Percentiles rank a stretch among this genome's conserved stretches.
phyloP scores from a whole-genome alignment of 352 stramenopile species.

The Globisporangium echinulatum region DNA sequence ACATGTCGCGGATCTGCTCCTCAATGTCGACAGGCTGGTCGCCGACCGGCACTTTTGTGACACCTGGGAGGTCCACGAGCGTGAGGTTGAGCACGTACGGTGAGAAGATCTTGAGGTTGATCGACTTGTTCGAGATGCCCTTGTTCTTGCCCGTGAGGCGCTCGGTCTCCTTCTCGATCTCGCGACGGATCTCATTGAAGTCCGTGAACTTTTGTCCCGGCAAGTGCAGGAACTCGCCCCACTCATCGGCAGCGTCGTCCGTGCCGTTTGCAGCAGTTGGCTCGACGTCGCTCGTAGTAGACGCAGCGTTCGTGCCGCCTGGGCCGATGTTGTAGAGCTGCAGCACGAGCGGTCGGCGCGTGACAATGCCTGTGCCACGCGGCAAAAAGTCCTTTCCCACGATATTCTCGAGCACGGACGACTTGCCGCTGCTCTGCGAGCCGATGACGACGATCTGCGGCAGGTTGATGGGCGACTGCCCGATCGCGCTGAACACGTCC shows the following conservation, averaged over 20 bases:
- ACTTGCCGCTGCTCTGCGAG: slow-evolving; percentile 96
- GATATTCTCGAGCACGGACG: slow-evolving; percentile 94
- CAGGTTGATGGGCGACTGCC: slow-evolving; percentile 93
- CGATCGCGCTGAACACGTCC: slow-evolving; percentile 97
- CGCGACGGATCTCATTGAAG: slow-evolving; percentile 95
- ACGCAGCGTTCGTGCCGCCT: slow-evolving; percentile 4
- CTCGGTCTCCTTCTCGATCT: slow-evolving; percentile 98
- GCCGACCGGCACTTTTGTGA: slow-evolving; percentile 97
- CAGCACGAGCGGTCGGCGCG: slow-evolving; percentile 95
- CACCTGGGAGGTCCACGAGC: slow-evolving; percentile 98
- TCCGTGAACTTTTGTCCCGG: slow-evolving; percentile 94
- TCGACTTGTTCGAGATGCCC: slow-evolving; percentile 97
- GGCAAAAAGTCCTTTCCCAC: slow-evolving; percentile 95
- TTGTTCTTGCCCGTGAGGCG: slow-evolving; percentile 95
- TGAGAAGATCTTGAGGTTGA: slow-evolving; percentile 99
- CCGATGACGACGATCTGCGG: slow-evolving; percentile 98
- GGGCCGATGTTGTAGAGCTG: slow-evolving; percentile 94
- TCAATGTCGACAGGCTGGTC: slow-evolving; percentile 99
- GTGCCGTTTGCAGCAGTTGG: slow-evolving; percentile 13
- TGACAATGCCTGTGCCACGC: slow-evolving; percentile 97
- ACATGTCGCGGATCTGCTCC: slow-evolving; percentile 99
- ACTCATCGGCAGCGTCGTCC: slow-evolving; percentile 79
- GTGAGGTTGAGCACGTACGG: slow-evolving; percentile 98
- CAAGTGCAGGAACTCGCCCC: slow-evolving; percentile 98
- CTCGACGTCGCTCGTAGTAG: slow-evolving; percentile 9